Evolutionary conservation across 225 moss, liverwort and hornwort genomes (phyloP), one percentile per base, ranked within the genome.

Genomic region (Asterella californica): DNA sequence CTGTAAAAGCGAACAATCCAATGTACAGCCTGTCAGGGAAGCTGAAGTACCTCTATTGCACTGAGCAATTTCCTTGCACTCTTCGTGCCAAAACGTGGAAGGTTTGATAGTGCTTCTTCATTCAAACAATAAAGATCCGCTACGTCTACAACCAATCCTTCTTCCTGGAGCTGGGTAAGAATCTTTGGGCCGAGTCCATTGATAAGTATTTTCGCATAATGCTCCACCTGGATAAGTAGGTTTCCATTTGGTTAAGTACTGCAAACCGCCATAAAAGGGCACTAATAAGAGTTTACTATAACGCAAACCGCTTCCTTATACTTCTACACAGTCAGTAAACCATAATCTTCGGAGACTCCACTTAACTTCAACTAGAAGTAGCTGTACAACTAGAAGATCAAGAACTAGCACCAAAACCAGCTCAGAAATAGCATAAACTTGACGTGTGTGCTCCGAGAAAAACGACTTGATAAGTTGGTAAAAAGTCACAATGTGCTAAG

Each of bases 141-240:
- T 77, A 92, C 92, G 81, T 89, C 89, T 67, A 81, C 84, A 47
- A 95, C 88, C 83, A 92, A 75, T 79, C 88, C 86, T 73, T 89
- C 86, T 66, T 92, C 92, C 84, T 92, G 89, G 42, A 95, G 86
- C 75, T 82, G 91, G 62, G 82, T 76, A 48, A 93, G 84, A 63
- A 88, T 87, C 37, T 88, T 87, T 18, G 95, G 88, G 36, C 95
- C 95, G 48, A 95, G 75, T 38, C 95, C 93, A 62, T 83, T 81
- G 76, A 93, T 90, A 52, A 95, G 92, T 25, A 90, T 82, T 83
- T 87, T 93, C 22, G 95, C 91, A 85, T 89, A 95, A 83, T 95
- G 95, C 74, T 90, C 89, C 38, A 93, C 90, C 93, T 95, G 92
- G 27, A 65, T 17, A 29, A 9, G n/a, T n/a, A n/a, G n/a, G n/a